Evolutionary conservation across 108 stramenopile genomes (phyloP), one percentile per base, ranked within the genome.

Genomic region (Skeletonema tropicum): DNA sequence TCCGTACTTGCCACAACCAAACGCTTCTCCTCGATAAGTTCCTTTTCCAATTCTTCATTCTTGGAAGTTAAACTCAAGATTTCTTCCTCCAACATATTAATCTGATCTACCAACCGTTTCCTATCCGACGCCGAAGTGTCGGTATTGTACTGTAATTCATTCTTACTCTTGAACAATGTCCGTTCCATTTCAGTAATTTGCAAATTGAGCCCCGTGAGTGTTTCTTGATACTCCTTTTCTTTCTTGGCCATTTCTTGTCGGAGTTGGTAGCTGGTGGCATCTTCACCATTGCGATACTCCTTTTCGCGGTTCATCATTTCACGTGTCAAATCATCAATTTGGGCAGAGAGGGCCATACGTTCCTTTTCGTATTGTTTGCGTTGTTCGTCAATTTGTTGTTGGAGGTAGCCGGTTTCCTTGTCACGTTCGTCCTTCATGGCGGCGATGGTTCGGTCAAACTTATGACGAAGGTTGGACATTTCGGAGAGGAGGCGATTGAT

Each of bases 1-100:
- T 81, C 73, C 19, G 80, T 73, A 19, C 66, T 81, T 10, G 73
- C 57, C 30, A 81, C 73, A 5, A 81, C 69, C 11, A 66, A 17
- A 14, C 68, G 60, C 46, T 74, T 81, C 52, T 81, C 73, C 52
- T 81, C 66, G 25, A 74, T 64, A 21, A 81, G 32, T 30, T 81
- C 80, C 57, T 63, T 69, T 52, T 81, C 80, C 73, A 81, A 71
- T 32, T 81, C 73, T 63, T 68, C 45, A 64, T 68, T 76, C 1
- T 41, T 57, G 6, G 66, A 55, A 1, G 57, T 23, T 29, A 76
- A 64, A 42, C 19, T 64, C 3, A 23, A 19, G 35, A 73, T 73
- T 36, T 73, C 73, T 15, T 66, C 73, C 60, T 81, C 80, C 60
- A 81, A 29, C n/a, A 30, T 5, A 30, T 73, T 68, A 48, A 81